These are phyloP conservation scores for Xylaria longipes DNA, from an alignment of 495 filamentous ascomycete genomes.

Conservation along the genomic window DNA sequence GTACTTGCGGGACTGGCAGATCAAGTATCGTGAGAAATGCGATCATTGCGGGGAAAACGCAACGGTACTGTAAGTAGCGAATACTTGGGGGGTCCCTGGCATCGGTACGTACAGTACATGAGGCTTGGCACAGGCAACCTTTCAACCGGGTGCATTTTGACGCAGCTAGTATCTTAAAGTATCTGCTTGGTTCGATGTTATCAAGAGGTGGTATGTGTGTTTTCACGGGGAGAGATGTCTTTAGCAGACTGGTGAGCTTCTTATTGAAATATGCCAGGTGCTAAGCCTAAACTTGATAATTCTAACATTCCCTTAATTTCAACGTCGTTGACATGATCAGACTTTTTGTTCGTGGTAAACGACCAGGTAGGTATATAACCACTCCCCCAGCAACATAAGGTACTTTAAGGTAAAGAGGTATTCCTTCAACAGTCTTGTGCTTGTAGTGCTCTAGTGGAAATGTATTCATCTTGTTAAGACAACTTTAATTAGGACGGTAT, in stretches of 20 bases:
- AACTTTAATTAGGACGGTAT: background rate
- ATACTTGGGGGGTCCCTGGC: background rate
- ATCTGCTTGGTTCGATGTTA: background rate
- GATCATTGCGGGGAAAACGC: slow-evolving; percentile 14
- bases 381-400: too few species aligned
- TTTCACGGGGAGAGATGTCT: background rate
- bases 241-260: background rate
- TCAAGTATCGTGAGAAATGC: slow-evolving; percentile 22
- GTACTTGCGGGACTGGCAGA: slow-evolving; percentile 25
- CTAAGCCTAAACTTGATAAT: background rate
- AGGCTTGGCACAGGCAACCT: slow-evolving; percentile 6
- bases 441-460: background rate
- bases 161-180: background rate
- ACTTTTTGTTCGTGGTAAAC: too few species aligned
- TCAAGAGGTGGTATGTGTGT: background rate
- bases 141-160: background rate
- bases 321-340: too few species aligned
- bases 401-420: too few species aligned
- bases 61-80: background rate
- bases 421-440: background rate
- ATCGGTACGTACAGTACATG: slow-evolving; percentile 4
- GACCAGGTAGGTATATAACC: too few species aligned
- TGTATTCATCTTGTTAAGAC: background rate
- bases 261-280: background rate
- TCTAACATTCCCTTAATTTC: too few species aligned